Conservation (phyloP, 768 basidiomycete species). For the Panus rudis region DNA sequence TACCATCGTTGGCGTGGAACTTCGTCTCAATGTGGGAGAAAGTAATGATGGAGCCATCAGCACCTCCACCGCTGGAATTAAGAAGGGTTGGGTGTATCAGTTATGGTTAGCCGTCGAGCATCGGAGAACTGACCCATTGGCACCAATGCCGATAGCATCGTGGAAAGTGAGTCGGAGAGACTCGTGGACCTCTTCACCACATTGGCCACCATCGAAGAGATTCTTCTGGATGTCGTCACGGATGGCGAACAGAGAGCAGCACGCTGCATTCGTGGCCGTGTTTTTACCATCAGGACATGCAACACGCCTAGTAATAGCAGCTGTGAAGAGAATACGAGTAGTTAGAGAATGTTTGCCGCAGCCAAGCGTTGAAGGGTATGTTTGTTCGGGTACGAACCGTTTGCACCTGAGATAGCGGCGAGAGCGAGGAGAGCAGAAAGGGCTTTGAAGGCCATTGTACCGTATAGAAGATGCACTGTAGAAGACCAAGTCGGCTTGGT, state of each 20-base stretch:
- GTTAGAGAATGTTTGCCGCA: too few relatives aligned
- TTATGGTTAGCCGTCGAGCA: background rate
- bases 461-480: too few relatives aligned
- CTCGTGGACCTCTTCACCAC: conserved; percentile 23
- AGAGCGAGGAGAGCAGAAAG: conserved; percentile 10
- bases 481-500: too few relatives aligned
- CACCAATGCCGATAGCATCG: conserved; percentile 13
- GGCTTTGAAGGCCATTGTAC: conserved; percentile 12
- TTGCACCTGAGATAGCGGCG: conserved; percentile 4
- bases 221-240: conserved; percentile 24
- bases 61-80: conserved; percentile 17
- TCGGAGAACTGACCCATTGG: background rate
- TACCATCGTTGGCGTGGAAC: conserved; percentile 21
- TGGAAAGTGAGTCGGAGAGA: conserved; percentile 22
- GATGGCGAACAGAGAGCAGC: conserved; percentile 26
- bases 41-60: conserved; percentile 20
- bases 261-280: conserved; percentile 21
- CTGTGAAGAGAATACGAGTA: background rate
- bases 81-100: conserved; percentile 2
- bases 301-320: conserved; percentile 3
- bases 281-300: conserved; percentile 25
- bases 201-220: conserved; percentile 22
- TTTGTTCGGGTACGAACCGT: too few relatives aligned
- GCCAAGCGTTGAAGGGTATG: too few relatives aligned
- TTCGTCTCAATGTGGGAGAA: conserved; percentile 17